Evolutionary conservation across 192 early-diverging fungal species (phyloP).

Genomic region (Martensiomyces pterosporus): DNA sequence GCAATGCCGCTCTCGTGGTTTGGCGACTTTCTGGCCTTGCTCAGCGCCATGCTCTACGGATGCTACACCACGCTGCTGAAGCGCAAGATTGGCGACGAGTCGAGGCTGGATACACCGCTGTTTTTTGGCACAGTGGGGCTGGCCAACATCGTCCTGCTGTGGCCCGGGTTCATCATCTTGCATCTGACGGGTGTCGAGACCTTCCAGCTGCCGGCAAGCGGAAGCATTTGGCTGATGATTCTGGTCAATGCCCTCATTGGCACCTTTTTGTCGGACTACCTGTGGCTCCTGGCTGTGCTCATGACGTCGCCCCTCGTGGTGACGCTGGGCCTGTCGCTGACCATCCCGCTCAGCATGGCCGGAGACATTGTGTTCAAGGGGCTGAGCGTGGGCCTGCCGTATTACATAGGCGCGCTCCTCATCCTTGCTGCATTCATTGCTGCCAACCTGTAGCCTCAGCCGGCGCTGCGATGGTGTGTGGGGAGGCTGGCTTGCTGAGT

Average conservation of each 20-base stretch:
- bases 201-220: constrained; percentile 58
- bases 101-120: constrained; percentile 61
- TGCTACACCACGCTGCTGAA: constrained; percentile 74
- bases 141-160: constrained; percentile 63
- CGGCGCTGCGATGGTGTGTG: too few species aligned
- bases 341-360: constrained; percentile 63
- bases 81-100: constrained; percentile 62
- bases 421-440: constrained; percentile 66
- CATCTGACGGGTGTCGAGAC: constrained; percentile 59
- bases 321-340: constrained; percentile 71
- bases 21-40: constrained; percentile 66
- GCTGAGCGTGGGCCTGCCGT: constrained; percentile 46
- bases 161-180: constrained; percentile 62
- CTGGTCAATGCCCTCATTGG: constrained; percentile 70
- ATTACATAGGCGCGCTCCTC: constrained; percentile 63
- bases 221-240: constrained; percentile 59
- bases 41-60: constrained; percentile 74
- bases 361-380: constrained; percentile 72
- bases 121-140: constrained; percentile 81
- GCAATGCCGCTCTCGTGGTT: constrained; percentile 44
- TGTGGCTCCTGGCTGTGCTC: constrained; percentile 73
- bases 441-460: constrained; percentile 51
- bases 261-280: constrained; percentile 76
- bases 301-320: constrained; percentile 81
- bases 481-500: not conserved